These are phyloP conservation scores for Trichoderma sp. DNA, from an alignment of 2,329 filamentous ascomycete genomes.

Conservation along the genomic window DNA sequence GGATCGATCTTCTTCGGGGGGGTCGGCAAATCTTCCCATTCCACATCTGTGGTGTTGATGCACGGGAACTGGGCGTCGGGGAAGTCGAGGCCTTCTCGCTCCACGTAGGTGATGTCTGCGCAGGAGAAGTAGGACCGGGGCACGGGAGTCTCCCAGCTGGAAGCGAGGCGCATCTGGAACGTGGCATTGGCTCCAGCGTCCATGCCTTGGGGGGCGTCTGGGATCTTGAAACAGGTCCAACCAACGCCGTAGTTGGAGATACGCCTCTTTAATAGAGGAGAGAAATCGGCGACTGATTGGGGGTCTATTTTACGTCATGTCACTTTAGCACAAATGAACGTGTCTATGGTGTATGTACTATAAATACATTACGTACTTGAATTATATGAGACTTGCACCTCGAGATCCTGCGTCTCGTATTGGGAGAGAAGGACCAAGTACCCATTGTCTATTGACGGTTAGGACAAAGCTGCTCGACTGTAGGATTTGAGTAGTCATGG, in stretches of 20 bases:
- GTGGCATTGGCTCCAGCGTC: conserved; percentile 52
- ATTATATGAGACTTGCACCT: conserved; percentile 52
- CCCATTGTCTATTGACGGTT: conserved; percentile 47
- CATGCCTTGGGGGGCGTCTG: conserved; percentile 41
- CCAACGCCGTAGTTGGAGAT: conserved; percentile 44
- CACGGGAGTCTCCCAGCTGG: conserved; percentile 48
- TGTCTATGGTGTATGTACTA: background rate
- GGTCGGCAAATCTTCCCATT: background rate
- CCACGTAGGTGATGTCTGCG: conserved; percentile 48
- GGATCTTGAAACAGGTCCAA: conserved; percentile 50
- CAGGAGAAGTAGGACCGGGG: conserved; percentile 55
- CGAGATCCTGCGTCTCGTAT: conserved; percentile 56
- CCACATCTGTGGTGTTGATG: background rate
- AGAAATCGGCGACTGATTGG: background rate
- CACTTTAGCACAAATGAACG: background rate
- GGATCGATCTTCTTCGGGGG: background rate
- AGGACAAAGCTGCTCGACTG: background rate
- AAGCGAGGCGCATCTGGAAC: conserved; percentile 53
- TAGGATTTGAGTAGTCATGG: background rate
- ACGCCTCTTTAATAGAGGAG: background rate
- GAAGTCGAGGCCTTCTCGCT: background rate
- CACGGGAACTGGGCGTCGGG: background rate
- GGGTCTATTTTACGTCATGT: background rate
- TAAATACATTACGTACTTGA: background rate
- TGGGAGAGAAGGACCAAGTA: conserved; percentile 55